These are phyloP conservation scores for Zygoascus tannicola DNA, from an alignment of 805 yeast genomes.

Conservation along the genomic window DNA sequence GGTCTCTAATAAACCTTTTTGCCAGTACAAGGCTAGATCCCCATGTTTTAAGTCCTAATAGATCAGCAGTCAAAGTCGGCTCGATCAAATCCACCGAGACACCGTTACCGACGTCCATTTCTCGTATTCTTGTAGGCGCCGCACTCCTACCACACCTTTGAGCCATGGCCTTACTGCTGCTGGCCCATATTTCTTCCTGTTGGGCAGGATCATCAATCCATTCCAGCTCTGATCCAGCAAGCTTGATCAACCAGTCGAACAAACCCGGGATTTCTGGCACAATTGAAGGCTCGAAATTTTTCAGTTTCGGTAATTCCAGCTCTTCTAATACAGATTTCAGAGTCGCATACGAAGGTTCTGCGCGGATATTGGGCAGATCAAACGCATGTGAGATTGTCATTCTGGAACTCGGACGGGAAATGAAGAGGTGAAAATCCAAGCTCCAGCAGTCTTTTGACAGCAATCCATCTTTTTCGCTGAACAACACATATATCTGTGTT, in stretches of 20 bases:
- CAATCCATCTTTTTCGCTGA: too few species aligned
- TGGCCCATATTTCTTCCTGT: conserved; percentile 35
- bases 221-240: conserved; percentile 28
- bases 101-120: conserved; percentile 28
- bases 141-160: conserved; percentile 83
- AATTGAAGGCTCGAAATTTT: conserved; percentile 14
- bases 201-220: conserved; percentile 33
- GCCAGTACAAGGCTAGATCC: conserved; percentile 77
- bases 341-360: conserved; percentile 14
- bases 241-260: conserved; percentile 26
- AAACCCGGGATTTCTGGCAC: conserved; percentile 18
- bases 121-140: conserved; percentile 58
- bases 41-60: conserved; percentile 91
- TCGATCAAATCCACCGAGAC: conserved; percentile 41
- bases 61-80: conserved; percentile 81
- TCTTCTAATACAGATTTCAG: conserved; percentile 13
- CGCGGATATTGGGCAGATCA: conserved; percentile 23
- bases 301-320: conserved; percentile 12
- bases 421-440: not conserved
- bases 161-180: conserved; percentile 58
- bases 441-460: too few species aligned
- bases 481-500: not conserved
- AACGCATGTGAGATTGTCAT: not conserved
- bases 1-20: conserved; percentile 32
- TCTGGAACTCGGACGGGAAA: not conserved